Percentiles rank a stretch among this genome's conserved stretches.
These are phyloP conservation scores for Ochromonas danica DNA, from an alignment of 108 stramenopile genomes.

Conservation along the genomic window DNA sequence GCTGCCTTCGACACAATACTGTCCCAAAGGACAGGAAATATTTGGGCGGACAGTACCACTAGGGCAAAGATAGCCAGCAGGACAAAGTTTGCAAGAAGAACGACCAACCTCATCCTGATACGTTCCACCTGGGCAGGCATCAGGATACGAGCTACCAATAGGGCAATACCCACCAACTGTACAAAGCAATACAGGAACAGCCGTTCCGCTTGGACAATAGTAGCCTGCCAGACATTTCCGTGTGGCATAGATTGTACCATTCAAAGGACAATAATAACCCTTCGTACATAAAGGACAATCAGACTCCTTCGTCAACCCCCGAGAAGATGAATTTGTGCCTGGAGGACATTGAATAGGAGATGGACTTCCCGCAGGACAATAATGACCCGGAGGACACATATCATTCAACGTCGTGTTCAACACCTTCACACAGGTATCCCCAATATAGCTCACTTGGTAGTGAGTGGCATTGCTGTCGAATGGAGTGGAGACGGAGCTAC, in stretches of 20 bases:
- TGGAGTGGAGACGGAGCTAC: slow-evolving; percentile 1
- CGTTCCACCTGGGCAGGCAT: slow-evolving; percentile 34
- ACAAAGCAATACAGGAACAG: slow-evolving; percentile 21
- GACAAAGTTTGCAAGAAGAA: slow-evolving; percentile 37
- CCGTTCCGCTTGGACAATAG: slow-evolving; percentile 28
- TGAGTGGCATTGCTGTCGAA: not conserved
- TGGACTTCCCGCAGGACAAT: slow-evolving; percentile 40
- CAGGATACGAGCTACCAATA: not conserved
- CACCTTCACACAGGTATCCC: slow-evolving; percentile 49
- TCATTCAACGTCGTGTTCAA: slow-evolving; percentile 45
- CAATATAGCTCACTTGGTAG: slow-evolving; percentile 31
- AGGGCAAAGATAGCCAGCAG: slow-evolving; percentile 45
- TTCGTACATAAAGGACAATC: not conserved
- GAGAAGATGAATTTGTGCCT: slow-evolving; percentile 37
- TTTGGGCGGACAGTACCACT: slow-evolving; percentile 24
- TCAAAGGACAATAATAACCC: not conserved
- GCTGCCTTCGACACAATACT: slow-evolving; percentile 40
- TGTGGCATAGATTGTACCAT: slow-evolving; percentile 6
- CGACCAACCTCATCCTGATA: slow-evolving; percentile 28
- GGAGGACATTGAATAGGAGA: slow-evolving; percentile 34
- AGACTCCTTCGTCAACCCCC: not conserved
- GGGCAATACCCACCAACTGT: slow-evolving; percentile 43
- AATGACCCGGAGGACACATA: slow-evolving; percentile 56
- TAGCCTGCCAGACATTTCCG: slow-evolving; percentile 4
- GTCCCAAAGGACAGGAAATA: slow-evolving; percentile 32